phyloP scores from a whole-genome alignment of 495 filamentous ascomycete genomes.

The Talaromyces trachyspermus region DNA sequence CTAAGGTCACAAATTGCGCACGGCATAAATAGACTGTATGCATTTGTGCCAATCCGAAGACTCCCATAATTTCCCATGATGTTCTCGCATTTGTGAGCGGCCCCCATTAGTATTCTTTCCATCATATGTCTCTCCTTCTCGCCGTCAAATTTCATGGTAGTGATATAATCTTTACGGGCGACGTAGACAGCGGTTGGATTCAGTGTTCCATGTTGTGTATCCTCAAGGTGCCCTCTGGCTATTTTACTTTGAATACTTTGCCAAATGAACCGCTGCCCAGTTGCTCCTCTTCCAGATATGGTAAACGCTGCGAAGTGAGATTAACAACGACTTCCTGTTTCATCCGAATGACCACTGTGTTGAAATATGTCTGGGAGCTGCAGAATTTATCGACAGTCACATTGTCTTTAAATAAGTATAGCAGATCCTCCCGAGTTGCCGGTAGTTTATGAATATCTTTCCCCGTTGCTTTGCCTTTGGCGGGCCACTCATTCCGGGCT shows the following conservation, averaged over 20 bases:
- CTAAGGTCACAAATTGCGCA: constrained; percentile 25
- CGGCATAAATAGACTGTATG: constrained; percentile 33
- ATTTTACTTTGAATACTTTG: constrained; percentile 25
- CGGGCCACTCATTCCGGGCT: constrained; percentile 11
- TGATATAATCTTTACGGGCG: constrained; percentile 7
- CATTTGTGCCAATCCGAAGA: constrained; percentile 16
- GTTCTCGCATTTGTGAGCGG: constrained; percentile 17
- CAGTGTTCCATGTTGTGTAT: constrained; percentile 8
- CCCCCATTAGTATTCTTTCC: constrained; percentile 20
- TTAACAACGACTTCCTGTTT: constrained; percentile 16
- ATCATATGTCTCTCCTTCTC: constrained; percentile 24
- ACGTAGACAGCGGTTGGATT: constrained; percentile 8
- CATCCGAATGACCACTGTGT: constrained; percentile 22
- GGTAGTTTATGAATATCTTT: constrained; percentile 3
- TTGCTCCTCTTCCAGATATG: constrained; percentile 21
- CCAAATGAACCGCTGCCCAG: constrained; percentile 20
- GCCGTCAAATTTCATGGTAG: background rate
- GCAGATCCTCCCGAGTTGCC: constrained; percentile 9
- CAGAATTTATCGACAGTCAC: constrained; percentile 20
- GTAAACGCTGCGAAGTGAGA: constrained; percentile 20
- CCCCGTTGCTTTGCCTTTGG: constrained; percentile 4
- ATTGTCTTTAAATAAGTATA: constrained; percentile 17
- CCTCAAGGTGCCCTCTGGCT: constrained; percentile 24
- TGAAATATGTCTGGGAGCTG: constrained; percentile 24
- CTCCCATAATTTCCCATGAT: constrained; percentile 26